A percentile compares a stretch with the other conserved stretches of the same genome.
Evolutionary conservation across 768 basidiomycete genomes (phyloP).

Genomic region (Kwoniella heveanensis): DNA sequence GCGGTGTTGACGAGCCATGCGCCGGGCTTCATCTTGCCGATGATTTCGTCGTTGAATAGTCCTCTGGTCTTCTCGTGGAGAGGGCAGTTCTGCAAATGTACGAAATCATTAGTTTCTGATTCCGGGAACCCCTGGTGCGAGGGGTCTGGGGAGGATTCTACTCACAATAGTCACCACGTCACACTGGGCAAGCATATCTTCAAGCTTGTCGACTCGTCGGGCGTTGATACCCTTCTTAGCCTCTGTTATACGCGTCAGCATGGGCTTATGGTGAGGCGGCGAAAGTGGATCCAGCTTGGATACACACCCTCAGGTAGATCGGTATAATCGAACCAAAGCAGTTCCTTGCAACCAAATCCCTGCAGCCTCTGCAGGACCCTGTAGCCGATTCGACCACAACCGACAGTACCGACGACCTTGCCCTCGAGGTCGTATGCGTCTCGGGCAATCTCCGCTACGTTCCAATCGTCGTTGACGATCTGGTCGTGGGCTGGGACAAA

Average conservation of each 20-base stretch:
- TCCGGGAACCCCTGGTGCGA: too few species aligned
- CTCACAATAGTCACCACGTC: constrained; percentile 53
- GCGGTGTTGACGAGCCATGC: constrained; percentile 83
- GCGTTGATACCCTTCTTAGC: constrained; percentile 62
- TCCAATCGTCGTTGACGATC: constrained; percentile 81
- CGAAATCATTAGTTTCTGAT: neutral
- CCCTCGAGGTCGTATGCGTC: constrained; percentile 85
- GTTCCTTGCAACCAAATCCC: constrained; percentile 85
- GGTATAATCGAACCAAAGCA: constrained; percentile 85
- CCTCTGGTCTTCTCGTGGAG: constrained; percentile 81
- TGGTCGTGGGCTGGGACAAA: constrained; percentile 71
- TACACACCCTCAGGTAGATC: constrained; percentile 64
- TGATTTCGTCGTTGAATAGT: constrained; percentile 76
- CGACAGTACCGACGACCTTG: constrained; percentile 90
- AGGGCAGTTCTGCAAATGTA: constrained; percentile 43
- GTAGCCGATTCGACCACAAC: constrained; percentile 77
- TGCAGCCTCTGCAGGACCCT: constrained; percentile 65
- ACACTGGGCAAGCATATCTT: constrained; percentile 62
- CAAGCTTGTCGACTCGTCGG: constrained; percentile 71
- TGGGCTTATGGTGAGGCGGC: too few species aligned
- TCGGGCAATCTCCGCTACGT: constrained; percentile 78
- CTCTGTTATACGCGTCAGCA: constrained; percentile 55
- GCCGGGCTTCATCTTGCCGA: constrained; percentile 87
- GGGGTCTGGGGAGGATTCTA: neutral
- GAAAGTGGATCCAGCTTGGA: neutral